A percentile compares a stretch with the other conserved stretches of the same genome.
Conservation (phyloP, 768 basidiomycete species). For the Suillus placidus region DNA sequence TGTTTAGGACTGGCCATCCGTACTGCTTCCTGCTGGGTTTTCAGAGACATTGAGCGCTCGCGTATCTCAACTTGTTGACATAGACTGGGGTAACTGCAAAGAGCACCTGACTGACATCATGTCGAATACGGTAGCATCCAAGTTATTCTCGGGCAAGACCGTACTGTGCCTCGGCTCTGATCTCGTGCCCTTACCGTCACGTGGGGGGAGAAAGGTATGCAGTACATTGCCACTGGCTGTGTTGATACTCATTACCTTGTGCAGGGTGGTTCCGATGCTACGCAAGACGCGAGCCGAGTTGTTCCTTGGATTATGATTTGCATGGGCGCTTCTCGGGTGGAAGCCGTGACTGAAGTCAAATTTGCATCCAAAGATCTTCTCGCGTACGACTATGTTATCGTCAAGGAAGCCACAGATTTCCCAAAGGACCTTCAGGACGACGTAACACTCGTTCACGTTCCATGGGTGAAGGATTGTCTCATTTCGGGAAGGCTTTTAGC, state of each 20-base stretch:
- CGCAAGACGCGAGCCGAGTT: conserved; percentile 44
- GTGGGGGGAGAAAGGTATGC: conserved; percentile 27
- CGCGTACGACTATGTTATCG: conserved; percentile 64
- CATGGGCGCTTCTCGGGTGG: conserved; percentile 77
- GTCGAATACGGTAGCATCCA: conserved; percentile 56
- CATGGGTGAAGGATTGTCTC: conserved; percentile 80
- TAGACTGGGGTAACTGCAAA: conserved; percentile 49
- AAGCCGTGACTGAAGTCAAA: conserved; percentile 56
- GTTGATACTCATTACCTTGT: conserved; percentile 6
- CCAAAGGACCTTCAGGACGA: conserved; percentile 27
- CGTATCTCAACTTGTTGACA: conserved; percentile 51
- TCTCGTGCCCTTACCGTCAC: conserved; percentile 48
- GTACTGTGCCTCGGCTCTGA: conserved; percentile 65
- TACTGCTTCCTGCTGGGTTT: conserved; percentile 57
- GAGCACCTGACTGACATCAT: conserved; percentile 64
- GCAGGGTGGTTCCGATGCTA: conserved; percentile 27
- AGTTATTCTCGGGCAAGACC: conserved; percentile 54
- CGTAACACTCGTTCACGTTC: conserved; percentile 52
- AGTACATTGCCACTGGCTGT: neutral
- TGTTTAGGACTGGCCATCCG: conserved; percentile 60
- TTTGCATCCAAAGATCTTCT: conserved; percentile 38
- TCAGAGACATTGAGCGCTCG: conserved; percentile 42
- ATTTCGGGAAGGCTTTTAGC: conserved; percentile 59
- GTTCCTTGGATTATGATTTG: conserved; percentile 70
- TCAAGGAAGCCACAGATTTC: conserved; percentile 49